Base-by-base conservation (phyloP, 2,329 filamentous ascomycete genomes). In the Dissoconium aciculare region DNA sequence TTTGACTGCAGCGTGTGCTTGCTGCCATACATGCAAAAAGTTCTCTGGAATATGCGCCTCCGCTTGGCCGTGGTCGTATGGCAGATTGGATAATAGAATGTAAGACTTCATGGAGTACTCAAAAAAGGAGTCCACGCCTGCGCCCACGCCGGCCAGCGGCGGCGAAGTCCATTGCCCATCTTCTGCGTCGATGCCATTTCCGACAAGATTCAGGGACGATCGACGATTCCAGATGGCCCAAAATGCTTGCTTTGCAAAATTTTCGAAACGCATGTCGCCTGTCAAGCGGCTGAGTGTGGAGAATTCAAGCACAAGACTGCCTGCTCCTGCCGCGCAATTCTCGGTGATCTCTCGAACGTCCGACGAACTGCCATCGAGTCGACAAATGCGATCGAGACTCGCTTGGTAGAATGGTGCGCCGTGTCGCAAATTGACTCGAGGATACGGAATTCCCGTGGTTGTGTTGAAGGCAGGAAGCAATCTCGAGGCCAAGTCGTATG, bases 101-200 rank as follows among this genome's bases (percentile, higher is more conserved):
- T 93, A 76, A 11, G 84, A 84, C 57, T 98, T 98, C 47, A 95
- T 68, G 3, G 89, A 85, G 56, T 98, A 98, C 58, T 98, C 89
- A 49, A 93, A 95, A 59, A 98, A 98, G 57, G 85, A 94, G 59
- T 98, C 89, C 48, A 93, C 83, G 23, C 89, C 89, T 5, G 89
- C 89, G 29, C 89, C 89, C 44, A 98, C 92, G 16, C 89, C 87
- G n/a, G 87, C 77, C 52, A 82, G 85, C 2, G 80, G 69, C 5
- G 78, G 78, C 17, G 89, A 76, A 15, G 43, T 52, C 89, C 89
- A 98, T 43, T 78, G 67, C 0, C 87, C 89, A 15, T 74, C 78
- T 51, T 95, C 87, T 1, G 84, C 82, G 57, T 93, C 87, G 38
- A 98, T 84, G 3, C 85, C 87, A 34, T 83, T 79, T 5, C 87